These are phyloP conservation scores for Vinca minor DNA, from an alignment of 257 asterid species.

Conservation along the genomic window DNA sequence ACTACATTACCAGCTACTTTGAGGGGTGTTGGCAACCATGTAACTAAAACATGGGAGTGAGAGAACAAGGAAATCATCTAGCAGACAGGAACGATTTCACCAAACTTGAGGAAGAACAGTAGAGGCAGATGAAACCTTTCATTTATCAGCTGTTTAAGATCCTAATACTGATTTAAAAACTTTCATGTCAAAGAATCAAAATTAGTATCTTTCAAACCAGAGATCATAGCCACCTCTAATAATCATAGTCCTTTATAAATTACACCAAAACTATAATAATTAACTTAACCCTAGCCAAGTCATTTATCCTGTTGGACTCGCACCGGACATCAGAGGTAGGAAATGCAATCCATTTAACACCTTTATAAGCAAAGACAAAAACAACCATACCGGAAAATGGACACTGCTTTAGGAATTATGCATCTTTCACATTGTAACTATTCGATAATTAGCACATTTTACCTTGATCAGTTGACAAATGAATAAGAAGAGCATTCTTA, in stretches of 20 bases:
- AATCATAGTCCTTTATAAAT: background rate
- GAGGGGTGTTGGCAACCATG: no score
- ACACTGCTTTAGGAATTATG: background rate
- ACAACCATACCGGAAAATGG: background rate
- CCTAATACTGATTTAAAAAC: background rate
- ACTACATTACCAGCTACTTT: no score
- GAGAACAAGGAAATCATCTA: background rate
- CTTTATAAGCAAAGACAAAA: background rate
- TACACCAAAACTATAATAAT: no score
- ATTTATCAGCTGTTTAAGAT: background rate
- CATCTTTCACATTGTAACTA: background rate
- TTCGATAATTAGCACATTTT: background rate
- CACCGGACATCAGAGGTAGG: background rate
- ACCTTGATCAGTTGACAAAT: constrained; percentile 98
- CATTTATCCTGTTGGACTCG: background rate
- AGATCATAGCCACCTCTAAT: background rate
- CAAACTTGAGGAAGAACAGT: background rate
- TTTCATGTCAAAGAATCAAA: background rate
- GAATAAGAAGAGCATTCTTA: constrained; percentile 48
- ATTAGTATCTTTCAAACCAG: background rate
- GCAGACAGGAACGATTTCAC: background rate
- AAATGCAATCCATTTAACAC: background rate
- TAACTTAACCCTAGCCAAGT: background rate
- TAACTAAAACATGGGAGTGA: no score
- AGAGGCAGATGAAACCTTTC: background rate